Percentiles rank a stretch among this genome's conserved stretches.
Conservation (phyloP, 306 rosid species). For the Benincasa hispida region DNA sequence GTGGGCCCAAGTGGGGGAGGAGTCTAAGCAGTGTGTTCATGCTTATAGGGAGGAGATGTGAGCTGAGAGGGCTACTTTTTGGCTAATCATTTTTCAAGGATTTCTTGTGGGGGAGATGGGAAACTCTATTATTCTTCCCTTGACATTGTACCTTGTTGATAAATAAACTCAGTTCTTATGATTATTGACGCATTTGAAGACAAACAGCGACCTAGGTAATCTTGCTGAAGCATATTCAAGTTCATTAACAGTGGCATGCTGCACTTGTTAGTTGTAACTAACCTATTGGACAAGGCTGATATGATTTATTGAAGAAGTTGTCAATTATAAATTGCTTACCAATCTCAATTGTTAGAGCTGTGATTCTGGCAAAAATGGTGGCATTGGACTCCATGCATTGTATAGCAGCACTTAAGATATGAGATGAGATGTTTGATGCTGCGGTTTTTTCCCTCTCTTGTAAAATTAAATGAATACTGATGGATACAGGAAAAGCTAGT, state of each 20-base stretch:
- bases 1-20: not conserved
- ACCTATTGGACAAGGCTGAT: not conserved
- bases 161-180: too few relatives aligned
- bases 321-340: not conserved
- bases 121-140: too few relatives aligned
- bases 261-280: not conserved
- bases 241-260: not conserved
- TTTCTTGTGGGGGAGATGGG: too few relatives aligned
- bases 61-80: too few relatives aligned
- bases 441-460: not conserved
- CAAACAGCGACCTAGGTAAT: not conserved
- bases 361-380: not conserved
- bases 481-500: not conserved
- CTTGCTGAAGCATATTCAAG: not conserved
- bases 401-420: not conserved
- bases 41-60: not conserved
- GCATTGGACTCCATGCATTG: not conserved
- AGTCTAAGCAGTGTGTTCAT: not conserved
- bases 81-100: too few relatives aligned
- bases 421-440: not conserved
- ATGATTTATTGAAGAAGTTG: not conserved
- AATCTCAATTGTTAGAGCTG: not conserved
- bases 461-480: not conserved
- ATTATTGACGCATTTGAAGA: not conserved
- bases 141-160: too few relatives aligned